phyloP scores from a whole-genome alignment of 2,329 filamentous ascomycete species.

The Penicillium vulpinum region DNA sequence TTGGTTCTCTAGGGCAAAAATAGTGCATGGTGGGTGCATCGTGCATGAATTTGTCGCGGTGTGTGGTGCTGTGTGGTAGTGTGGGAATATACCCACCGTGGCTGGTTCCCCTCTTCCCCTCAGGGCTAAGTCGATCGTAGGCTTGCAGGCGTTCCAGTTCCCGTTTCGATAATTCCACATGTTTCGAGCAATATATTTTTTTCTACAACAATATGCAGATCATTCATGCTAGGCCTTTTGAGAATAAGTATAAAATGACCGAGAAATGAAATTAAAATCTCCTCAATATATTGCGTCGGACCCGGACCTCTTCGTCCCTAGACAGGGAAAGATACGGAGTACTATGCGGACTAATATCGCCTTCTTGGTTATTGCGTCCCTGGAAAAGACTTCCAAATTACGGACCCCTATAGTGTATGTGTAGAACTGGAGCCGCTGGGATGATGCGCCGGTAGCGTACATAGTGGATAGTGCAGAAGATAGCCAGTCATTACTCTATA shows the following conservation, averaged over 20 bases:
- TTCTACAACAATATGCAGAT: neutral
- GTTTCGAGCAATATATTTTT: neutral
- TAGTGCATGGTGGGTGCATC: neutral
- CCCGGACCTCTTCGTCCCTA: neutral
- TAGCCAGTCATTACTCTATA: neutral
- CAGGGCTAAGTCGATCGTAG: neutral
- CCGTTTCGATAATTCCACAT: neutral
- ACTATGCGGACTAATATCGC: neutral
- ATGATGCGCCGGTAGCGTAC: neutral
- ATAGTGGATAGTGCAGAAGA: neutral
- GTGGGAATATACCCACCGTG: neutral
- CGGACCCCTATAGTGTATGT: neutral
- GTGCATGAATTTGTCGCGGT: conserved; percentile 2
- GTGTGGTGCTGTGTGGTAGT: neutral
- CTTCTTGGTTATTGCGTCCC: neutral
- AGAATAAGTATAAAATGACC: neutral
- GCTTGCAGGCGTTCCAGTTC: neutral
- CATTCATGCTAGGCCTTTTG: neutral
- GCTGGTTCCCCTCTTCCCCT: neutral
- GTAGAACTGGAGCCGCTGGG: neutral
- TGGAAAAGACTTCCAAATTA: neutral
- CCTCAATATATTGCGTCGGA: neutral
- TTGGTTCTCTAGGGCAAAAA: conserved; percentile 2
- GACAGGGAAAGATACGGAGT: neutral
- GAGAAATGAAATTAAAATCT: neutral